Evolutionary conservation across 192 early-diverging fungal species (phyloP), one percentile per base, ranked within the genome.

Genomic region (Entophlyctis helioformis): DNA sequence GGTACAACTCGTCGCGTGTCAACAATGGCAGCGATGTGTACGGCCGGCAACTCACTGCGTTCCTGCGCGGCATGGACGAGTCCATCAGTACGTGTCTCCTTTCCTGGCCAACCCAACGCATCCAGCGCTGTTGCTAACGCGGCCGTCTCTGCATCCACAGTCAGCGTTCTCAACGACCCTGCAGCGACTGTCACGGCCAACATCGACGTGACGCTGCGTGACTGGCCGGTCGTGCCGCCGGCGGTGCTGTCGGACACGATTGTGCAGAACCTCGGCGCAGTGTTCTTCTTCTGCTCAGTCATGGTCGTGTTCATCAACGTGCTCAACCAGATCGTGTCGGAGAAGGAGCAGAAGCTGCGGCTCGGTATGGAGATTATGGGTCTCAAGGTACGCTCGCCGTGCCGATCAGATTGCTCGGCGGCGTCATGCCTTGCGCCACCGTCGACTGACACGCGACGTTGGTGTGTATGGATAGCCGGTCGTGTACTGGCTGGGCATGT

Each of bases 351-450:
- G 26, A 76, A 83, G 39, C 53, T 86, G 48, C 67, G 76, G 10
- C 75, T 76, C 46, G 73, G 69, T 32, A 80, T 86, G 75, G 69
- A 82, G 24, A 83, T 84, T 71, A 84, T 86, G 81, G 84, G 84
- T n/a, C 67, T 86, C 25, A 77, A 76, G 53, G n/a, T n/a, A n/a
- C n/a, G n/a, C n/a, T n/a, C n/a, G n/a, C n/a, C n/a, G n/a, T n/a
- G n/a, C n/a, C n/a, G n/a, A n/a, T n/a, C n/a, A n/a, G n/a, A n/a
- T n/a, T n/a, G n/a, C n/a, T n/a, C n/a, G n/a, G n/a, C n/a, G n/a
- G n/a, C n/a, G n/a, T n/a, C n/a, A n/a, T n/a, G n/a, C n/a, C n/a
- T n/a, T n/a, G n/a, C n/a, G 18, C n/a, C n/a, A n/a, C n/a, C n/a
- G n/a, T n/a, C n/a, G n/a, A n/a, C n/a, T n/a, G n/a, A n/a, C n/a